A percentile compares a stretch with the other conserved stretches of the same genome.
phyloP scores from a whole-genome alignment of 345 rosid species.

The Eucalyptus victrix region DNA sequence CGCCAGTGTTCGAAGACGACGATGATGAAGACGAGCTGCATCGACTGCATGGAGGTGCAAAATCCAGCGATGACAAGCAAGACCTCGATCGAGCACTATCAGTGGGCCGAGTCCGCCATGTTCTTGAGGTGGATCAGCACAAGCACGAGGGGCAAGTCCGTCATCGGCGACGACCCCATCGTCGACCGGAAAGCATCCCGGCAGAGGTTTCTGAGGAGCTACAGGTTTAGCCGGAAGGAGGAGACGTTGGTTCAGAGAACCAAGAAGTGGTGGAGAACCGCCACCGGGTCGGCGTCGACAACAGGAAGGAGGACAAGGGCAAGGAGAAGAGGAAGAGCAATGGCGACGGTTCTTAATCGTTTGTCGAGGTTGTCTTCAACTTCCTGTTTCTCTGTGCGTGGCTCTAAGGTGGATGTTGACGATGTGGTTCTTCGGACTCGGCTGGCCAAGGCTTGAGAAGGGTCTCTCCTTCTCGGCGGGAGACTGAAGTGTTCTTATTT shows the following conservation, averaged over 20 bases:
- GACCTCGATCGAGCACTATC: background rate
- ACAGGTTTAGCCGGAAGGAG: background rate
- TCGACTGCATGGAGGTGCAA: background rate
- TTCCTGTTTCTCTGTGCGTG: background rate
- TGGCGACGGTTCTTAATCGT: background rate
- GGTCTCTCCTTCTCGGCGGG: background rate
- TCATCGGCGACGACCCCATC: background rate
- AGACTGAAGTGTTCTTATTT: background rate
- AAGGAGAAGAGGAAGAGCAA: background rate
- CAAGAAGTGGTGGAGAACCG: background rate
- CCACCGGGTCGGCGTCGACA: background rate
- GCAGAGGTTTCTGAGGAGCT: conserved; percentile 21
- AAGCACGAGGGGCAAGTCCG: background rate
- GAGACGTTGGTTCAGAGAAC: background rate
- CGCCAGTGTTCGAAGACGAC: background rate
- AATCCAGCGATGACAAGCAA: background rate
- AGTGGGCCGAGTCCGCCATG: conserved; percentile 8
- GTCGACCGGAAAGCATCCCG: background rate
- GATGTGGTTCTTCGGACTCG: background rate
- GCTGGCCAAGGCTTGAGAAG: background rate
- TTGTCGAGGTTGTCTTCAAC: background rate
- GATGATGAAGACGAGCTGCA: background rate
- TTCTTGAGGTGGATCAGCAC: background rate
- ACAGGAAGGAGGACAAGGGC: background rate
- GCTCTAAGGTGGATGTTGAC: background rate